Base-by-base conservation (phyloP, 805 yeast species). In the Priceomyces melissophilus region DNA sequence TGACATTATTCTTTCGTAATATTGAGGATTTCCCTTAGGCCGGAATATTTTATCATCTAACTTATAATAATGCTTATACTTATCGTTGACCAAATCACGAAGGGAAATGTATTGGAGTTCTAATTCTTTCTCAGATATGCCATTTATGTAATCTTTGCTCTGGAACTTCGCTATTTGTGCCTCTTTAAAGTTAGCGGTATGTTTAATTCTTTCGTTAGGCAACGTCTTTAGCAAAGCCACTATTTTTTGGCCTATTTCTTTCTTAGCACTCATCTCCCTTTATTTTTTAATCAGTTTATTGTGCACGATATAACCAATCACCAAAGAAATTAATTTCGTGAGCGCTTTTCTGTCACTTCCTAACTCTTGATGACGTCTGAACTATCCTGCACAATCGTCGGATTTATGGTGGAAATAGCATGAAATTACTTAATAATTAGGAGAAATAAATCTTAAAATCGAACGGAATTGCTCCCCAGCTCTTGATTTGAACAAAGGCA, bases 21-120 rank as follows among this genome's bases (percentile, higher is more conserved):
- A 89, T 35, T 73, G 61, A 2, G 95, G 88, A 61, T 87, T 86
- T 2, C 96, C 96, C 53, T 82, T 81, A n/a, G 97, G 97, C 49
- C 62, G 71, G 53, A 78, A 62, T 48, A 89, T 62, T 56, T 84
- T 84, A 33, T 79, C 84, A 41, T 81, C 81, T 28, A 81, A 73
- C 45, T 75, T 69, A 57, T 85, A 86, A 54, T 79, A 79, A 43
- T 76, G 75, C 52, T 69, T 73, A 68, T 81, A 81, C 53, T 81
- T 81, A 56, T 81, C 82, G 41, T 72, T 75, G 42, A 73, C 72
- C 43, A 84, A 60, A 48, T 75, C 77, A 35, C 80, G 68, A 40
- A 84, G 59, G 3, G 90, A 74, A 39, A 67, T 65, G 45, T 76
- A 75, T 58, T 84, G 91, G 65, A 78, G 43, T 67, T 78, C 48